Evolutionary conservation across 2,329 filamentous ascomycete genomes (phyloP), one percentile per base, ranked within the genome.

Genomic region (Ophiostoma ips): DNA sequence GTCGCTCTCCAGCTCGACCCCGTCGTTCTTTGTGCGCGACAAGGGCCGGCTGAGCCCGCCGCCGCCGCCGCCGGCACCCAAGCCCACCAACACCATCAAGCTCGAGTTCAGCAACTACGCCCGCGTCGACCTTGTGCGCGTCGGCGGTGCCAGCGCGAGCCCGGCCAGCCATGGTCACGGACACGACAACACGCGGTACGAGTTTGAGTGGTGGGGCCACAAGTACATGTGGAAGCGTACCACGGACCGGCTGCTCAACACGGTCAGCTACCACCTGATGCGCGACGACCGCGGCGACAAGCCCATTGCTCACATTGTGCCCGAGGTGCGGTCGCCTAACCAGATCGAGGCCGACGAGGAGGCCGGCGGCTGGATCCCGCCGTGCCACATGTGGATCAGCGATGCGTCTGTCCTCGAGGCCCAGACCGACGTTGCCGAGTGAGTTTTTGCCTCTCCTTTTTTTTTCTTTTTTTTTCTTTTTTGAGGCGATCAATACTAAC

Each of bases 51-150:
- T 41, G 19, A 55, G 53, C 46, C 34, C 50, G 40, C 58, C 55
- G 52, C 31, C 28, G 15, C 34, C 34, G 11, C 62, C 61, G 51
- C 59, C 63, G 21, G 68, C 63, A 49, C 64, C 66, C 37, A 58
- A 71, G 41, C 52, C 85, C 16, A 85, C 82, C 52, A 87, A 94
- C 64, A 83, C 76, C 34, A 84, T 90, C 63, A 86, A 88, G 66
- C 76, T 98, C 33, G 90, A 96, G 63, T 98, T 95, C 63, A 94
- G 87, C 57, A 98, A 96, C 68, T 98, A 98, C 63, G 90, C 90
- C 2, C 87, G 92, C 58, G 80, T 96, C 37, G 85, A 95, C 56
- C 69, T 98, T 47, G 80, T 77, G 57, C 79, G 86, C 38, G 83
- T 83, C 15, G 69, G 75, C 24, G 18, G 16, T 31, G 24, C 15